phyloP scores from a whole-genome alignment of 1,284 basidiomycete species.

The Ceratobasidium sp. region DNA sequence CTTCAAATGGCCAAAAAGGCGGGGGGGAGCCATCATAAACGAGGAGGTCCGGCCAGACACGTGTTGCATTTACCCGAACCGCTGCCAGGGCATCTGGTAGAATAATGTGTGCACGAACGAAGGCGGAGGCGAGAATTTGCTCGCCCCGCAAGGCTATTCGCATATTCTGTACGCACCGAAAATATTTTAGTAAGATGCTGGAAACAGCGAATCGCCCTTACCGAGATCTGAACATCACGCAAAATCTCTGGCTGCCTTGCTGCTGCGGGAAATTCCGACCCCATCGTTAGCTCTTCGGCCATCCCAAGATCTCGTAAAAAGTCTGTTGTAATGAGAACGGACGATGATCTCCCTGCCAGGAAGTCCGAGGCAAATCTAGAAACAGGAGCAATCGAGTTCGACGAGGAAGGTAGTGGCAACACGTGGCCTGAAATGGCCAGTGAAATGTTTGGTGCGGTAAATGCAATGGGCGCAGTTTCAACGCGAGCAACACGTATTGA shows the following conservation, averaged over 20 bases:
- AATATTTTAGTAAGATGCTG: background rate
- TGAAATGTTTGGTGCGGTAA: constrained; percentile 17
- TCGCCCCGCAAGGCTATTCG: constrained; percentile 22
- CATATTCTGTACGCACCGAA: constrained; percentile 9
- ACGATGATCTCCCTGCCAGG: constrained; percentile 13
- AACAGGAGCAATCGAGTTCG: constrained; percentile 13
- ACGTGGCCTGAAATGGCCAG: constrained; percentile 25
- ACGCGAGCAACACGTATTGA: constrained; percentile 11
- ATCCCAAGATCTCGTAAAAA: constrained; percentile 26
- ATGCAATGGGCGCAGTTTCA: constrained; percentile 24
- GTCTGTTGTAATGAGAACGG: constrained; percentile 21
- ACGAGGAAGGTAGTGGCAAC: constrained; percentile 15
- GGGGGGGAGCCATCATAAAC: constrained; percentile 23
- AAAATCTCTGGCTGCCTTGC: constrained; percentile 15
- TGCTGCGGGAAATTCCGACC: constrained; percentile 14
- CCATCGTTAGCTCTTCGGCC: constrained; percentile 7
- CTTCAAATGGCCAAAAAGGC: constrained; percentile 17
- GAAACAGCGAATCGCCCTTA: background rate
- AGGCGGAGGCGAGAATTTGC: constrained; percentile 29
- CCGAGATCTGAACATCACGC: constrained; percentile 27
- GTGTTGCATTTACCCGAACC: constrained; percentile 31
- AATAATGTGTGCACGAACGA: constrained; percentile 26
- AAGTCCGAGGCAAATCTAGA: constrained; percentile 33
- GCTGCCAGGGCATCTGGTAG: constrained; percentile 11
- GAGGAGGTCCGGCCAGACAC: constrained; percentile 29